Base-by-base conservation (phyloP, 495 filamentous ascomycete genomes). In the Penicillium ochrochloron region DNA sequence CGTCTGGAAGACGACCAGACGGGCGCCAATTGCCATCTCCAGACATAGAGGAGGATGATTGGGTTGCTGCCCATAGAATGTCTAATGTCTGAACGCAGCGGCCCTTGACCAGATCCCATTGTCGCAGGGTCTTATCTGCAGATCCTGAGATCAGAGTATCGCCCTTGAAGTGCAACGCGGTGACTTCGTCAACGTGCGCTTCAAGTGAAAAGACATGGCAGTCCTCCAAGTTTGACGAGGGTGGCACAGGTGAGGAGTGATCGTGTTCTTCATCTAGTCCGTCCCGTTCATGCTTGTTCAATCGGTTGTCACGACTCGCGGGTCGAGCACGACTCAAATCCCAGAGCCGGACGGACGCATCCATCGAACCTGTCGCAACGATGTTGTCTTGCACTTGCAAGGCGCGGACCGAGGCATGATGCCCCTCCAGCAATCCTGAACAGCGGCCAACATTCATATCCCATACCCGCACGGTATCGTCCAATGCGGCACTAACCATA, bases 401-500 rank as follows among this genome's bases (percentile, higher is more conserved):
- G 57, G 93, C 89, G 17, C 95, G 86, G 37, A 99, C 96, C 0
- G 95, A 97, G 19, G 94, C 94, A 39, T 96, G 91, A 70, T 99
- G 95, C 17, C 95, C 95, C 72, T 98, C 95, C 31, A 99, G 82
- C 48, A 92, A 71, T 15, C 95, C 95, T 34, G 94, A 89, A 76
- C 96, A 98, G 21, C 94, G 87, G 31, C 96, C 95, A 9, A 90
- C 88, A 71, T 92, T 96, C 62, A 99, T 82, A 76, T 99, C 96
- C 94, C 94, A 99, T 34, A 98, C 95, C 57, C 92, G 85, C n/a
- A 99, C 92, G 2, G 92, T 93, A 77, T 99, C 95, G 71, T 99
- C 96, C 70, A 97, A 79, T 2, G 95, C 93, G 3, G 96, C 89
- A n/a, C 92, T 94, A 17, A 98, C 90, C 89, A 97, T 88, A 10